Evolutionary conservation across 108 stramenopile species (phyloP).

Genomic region (Schizochytrium sp.): DNA sequence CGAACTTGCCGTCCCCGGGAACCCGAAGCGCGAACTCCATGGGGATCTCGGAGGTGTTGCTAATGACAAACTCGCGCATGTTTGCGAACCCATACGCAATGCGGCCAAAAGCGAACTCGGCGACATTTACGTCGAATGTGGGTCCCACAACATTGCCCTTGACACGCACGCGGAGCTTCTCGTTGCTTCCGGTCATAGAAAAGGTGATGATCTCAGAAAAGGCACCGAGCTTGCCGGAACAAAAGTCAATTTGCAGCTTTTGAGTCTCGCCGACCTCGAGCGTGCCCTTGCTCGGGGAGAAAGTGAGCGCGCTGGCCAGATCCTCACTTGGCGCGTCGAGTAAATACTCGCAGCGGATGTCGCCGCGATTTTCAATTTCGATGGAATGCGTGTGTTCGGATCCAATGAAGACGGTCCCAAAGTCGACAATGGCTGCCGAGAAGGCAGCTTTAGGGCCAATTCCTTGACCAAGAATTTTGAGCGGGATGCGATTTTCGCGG

Average conservation of each 20-base stretch:
- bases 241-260: conserved; percentile 22
- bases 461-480: conserved; percentile 38
- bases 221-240: conserved; percentile 44
- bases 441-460: conserved; percentile 54
- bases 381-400: conserved; percentile 36
- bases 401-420: conserved; percentile 53
- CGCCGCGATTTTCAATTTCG: conserved; percentile 47
- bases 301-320: neutral
- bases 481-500: conserved; percentile 45
- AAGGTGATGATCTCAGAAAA: conserved; percentile 47
- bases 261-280: conserved; percentile 21
- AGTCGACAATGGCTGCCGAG: conserved; percentile 46
- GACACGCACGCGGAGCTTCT: conserved; percentile 39
- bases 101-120: conserved; percentile 45
- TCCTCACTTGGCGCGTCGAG: conserved; percentile 27
- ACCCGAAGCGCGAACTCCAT: conserved; percentile 46
- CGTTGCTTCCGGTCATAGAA: conserved; percentile 42
- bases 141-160: conserved; percentile 51
- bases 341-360: conserved; percentile 51
- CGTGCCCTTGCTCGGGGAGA: neutral
- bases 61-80: conserved; percentile 21
- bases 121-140: conserved; percentile 49
- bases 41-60: conserved; percentile 50
- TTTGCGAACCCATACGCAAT: conserved; percentile 44
- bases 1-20: conserved; percentile 41